These are phyloP conservation scores for Termitomyces sp. DNA, from an alignment of 768 basidiomycete genomes.

Conservation along the genomic window DNA sequence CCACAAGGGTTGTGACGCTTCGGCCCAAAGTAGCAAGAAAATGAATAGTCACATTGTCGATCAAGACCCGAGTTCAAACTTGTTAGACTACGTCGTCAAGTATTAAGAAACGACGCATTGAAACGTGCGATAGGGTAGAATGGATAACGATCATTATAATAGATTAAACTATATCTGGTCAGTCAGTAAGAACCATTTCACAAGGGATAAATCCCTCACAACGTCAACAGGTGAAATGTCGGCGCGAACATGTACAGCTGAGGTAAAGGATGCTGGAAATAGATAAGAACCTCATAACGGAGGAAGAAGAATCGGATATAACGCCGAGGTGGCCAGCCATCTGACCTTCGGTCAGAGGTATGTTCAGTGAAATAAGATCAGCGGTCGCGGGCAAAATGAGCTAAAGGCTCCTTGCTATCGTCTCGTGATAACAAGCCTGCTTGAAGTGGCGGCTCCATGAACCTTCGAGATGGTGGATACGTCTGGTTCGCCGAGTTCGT, in stretches of 20 bases:
- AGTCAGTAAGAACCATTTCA: background rate
- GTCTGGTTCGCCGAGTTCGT: constrained; percentile 26
- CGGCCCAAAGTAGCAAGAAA: background rate
- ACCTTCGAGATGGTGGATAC: constrained; percentile 26
- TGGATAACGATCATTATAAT: background rate
- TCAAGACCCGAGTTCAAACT: background rate
- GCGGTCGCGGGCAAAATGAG: constrained; percentile 18
- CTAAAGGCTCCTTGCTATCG: constrained; percentile 25
- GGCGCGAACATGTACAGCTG: constrained; percentile 7
- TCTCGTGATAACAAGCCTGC: constrained; percentile 27
- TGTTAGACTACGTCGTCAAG: background rate
- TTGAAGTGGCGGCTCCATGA: constrained; percentile 26
- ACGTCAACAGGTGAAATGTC: constrained; percentile 1
- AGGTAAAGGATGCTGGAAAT: background rate
- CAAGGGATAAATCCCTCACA: constrained; percentile 1
- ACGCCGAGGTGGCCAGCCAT: constrained; percentile 4
- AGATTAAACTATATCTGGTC: constrained; percentile 4
- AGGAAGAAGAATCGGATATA: constrained; percentile 1
- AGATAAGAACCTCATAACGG: background rate
- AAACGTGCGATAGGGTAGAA: background rate
- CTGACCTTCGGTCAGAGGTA: constrained; percentile 5
- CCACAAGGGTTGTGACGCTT: background rate
- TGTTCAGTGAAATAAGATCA: constrained; percentile 10
- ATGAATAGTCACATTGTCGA: background rate
- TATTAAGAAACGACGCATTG: background rate